Percentiles rank a stretch among this genome's conserved stretches.
Evolutionary conservation across 768 basidiomycete species (phyloP).

Genomic region (Trametes elegans): DNA sequence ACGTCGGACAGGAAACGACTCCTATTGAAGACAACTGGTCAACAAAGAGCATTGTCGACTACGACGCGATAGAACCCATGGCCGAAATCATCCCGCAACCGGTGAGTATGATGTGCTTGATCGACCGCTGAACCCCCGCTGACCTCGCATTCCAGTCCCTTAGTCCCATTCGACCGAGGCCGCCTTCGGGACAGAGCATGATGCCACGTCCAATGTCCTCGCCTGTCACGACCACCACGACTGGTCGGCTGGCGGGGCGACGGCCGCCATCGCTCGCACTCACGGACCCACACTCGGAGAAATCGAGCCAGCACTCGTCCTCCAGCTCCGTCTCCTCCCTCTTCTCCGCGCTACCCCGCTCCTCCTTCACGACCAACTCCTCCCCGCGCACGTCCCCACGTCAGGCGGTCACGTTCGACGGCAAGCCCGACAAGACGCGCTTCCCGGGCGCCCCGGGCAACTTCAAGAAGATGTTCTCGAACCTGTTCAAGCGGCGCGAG

Average conservation of each 20-base stretch:
- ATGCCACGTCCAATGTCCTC: slow-evolving; percentile 15
- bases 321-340: slow-evolving; percentile 15
- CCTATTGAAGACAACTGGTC: slow-evolving; percentile 17
- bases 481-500: slow-evolving; percentile 18
- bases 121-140: too few species aligned
- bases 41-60: slow-evolving; percentile 19
- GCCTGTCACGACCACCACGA: slow-evolving; percentile 5
- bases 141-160: too few species aligned
- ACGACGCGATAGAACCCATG: slow-evolving; percentile 7
- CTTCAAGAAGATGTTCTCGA: slow-evolving; percentile 19
- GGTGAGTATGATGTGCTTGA: slow-evolving; percentile 1
- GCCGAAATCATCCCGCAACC: background rate
- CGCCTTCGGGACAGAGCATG: slow-evolving; percentile 9
- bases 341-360: slow-evolving; percentile 17
- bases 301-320: slow-evolving; percentile 10
- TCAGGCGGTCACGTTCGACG: slow-evolving; percentile 1
- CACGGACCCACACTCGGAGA: background rate
- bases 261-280: slow-evolving; percentile 15
- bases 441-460: slow-evolving; percentile 14
- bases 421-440: slow-evolving; percentile 7
- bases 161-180: slow-evolving; percentile 4
- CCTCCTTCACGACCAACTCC: slow-evolving; percentile 9
- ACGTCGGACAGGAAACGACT: slow-evolving; percentile 1
- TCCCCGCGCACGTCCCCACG: slow-evolving; percentile 13
- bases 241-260: background rate